phyloP scores from a whole-genome alignment of 164 flowering plant genomes.

The Chimonanthus praecox region DNA sequence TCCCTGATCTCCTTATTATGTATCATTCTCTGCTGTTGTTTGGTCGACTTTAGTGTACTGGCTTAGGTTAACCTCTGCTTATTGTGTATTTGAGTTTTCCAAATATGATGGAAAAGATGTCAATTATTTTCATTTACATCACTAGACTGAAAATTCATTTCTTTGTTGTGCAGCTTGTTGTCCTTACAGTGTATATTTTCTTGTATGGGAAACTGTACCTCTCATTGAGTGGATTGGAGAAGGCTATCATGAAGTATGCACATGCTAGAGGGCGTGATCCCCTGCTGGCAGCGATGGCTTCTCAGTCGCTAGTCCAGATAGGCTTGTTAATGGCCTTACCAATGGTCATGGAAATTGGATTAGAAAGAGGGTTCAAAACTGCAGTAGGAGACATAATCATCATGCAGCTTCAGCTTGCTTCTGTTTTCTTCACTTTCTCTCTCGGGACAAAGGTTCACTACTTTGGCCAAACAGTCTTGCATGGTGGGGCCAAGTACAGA shows the following conservation, averaged over 20 bases:
- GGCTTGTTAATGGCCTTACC: conserved; percentile 85
- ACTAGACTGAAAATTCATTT: neutral
- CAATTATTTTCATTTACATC: neutral
- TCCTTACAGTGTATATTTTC: conserved; percentile 70
- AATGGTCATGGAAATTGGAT: conserved; percentile 95
- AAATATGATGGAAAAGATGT: neutral
- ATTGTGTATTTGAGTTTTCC: neutral
- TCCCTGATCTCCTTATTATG: neutral
- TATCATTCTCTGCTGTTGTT: neutral
- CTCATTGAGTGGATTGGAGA: conserved; percentile 86
- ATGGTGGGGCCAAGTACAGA: conserved; percentile 98
- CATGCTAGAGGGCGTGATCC: conserved; percentile 48
- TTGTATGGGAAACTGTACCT: conserved; percentile 83
- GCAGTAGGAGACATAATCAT: conserved; percentile 74
- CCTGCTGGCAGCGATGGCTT: conserved; percentile 78
- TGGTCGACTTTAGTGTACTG: neutral
- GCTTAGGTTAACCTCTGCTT: neutral
- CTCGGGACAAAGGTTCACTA: conserved; percentile 91
- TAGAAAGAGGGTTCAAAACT: conserved; percentile 90
- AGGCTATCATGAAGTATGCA: conserved; percentile 55
- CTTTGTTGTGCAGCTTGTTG: conserved; percentile 54
- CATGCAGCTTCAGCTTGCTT: conserved; percentile 92
- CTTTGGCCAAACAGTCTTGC: conserved; percentile 85
- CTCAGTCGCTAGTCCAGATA: conserved; percentile 87
- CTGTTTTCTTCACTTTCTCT: conserved; percentile 97